Percentiles rank a stretch among this genome's conserved stretches.
Evolutionary conservation across 164 flowering plant species (phyloP).

Genomic region (Vitis labrusca): DNA sequence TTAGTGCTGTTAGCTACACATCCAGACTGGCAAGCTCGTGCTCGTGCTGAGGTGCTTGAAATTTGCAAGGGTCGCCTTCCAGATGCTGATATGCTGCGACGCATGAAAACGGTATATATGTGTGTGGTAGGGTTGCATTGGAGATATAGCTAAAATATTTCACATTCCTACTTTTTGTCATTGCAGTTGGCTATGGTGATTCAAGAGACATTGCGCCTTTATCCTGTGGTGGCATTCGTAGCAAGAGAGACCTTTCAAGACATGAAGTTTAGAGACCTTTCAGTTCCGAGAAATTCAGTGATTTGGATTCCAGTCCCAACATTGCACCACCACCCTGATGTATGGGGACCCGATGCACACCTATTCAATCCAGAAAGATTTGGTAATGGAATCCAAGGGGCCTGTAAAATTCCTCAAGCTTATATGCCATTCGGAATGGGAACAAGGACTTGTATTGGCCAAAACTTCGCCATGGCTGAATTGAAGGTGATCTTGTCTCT

Average conservation of each 20-base stretch:
- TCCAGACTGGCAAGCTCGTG: constrained; percentile 60
- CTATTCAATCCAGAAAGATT: background rate
- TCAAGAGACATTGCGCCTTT: constrained; percentile 1
- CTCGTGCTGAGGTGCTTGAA: constrained; percentile 45
- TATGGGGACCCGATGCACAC: background rate
- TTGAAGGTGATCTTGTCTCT: background rate
- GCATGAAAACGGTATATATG: constrained; percentile 37
- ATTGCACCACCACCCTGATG: background rate
- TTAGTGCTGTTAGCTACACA: constrained; percentile 47
- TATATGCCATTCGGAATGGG: constrained; percentile 1
- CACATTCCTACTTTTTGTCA: background rate
- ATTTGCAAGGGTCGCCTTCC: constrained; percentile 29
- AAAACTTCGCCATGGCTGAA: background rate
- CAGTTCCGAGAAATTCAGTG: background rate
- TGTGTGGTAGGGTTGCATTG: too few species aligned
- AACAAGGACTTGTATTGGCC: background rate
- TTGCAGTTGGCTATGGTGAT: background rate
- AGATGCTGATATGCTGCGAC: constrained; percentile 34
- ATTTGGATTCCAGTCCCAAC: background rate
- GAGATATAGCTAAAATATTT: too few species aligned
- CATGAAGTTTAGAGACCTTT: background rate
- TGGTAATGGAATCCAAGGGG: background rate
- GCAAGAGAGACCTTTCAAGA: background rate
- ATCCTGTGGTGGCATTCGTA: background rate
- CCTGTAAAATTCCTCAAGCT: background rate